phyloP scores from a whole-genome alignment of 2,329 filamentous ascomycete genomes.

The Penicillium hordei region DNA sequence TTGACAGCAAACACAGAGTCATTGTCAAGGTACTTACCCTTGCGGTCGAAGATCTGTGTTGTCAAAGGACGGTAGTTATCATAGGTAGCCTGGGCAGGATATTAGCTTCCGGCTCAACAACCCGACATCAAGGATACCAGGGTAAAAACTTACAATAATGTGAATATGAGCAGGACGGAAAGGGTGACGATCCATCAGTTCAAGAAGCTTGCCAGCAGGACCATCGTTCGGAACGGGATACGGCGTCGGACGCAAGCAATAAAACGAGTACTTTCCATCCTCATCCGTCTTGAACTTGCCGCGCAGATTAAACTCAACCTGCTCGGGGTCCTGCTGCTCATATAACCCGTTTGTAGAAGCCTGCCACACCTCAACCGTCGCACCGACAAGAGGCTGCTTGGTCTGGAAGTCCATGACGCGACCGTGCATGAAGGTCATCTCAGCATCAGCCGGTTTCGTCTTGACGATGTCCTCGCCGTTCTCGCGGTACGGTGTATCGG shows the following conservation, averaged over 20 bases:
- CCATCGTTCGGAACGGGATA: conserved; percentile 58
- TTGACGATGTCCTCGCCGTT: conserved; percentile 67
- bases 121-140: not conserved
- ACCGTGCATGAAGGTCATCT: conserved; percentile 66
- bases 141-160: conserved; percentile 50
- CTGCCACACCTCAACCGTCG: conserved; percentile 76
- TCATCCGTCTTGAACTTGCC: conserved; percentile 69
- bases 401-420: conserved; percentile 58
- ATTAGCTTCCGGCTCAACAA: not conserved
- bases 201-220: conserved; percentile 58
- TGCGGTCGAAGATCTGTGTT: conserved; percentile 73
- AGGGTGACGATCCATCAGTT: conserved; percentile 61
- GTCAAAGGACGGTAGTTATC: conserved; percentile 67
- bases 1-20: conserved; percentile 62
- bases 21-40: conserved; percentile 61
- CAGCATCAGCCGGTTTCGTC: conserved; percentile 50
- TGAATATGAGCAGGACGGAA: conserved; percentile 65
- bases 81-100: conserved; percentile 47
- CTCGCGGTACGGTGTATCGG: conserved; percentile 67
- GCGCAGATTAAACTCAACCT: conserved; percentile 71
- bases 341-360: conserved; percentile 71
- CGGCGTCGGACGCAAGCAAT: conserved; percentile 60
- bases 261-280: conserved; percentile 63
- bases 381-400: conserved; percentile 63
- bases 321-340: conserved; percentile 71